Conservation (phyloP, 2,329 filamentous ascomycete genomes). For the Mycosphaerella arachidis region DNA sequence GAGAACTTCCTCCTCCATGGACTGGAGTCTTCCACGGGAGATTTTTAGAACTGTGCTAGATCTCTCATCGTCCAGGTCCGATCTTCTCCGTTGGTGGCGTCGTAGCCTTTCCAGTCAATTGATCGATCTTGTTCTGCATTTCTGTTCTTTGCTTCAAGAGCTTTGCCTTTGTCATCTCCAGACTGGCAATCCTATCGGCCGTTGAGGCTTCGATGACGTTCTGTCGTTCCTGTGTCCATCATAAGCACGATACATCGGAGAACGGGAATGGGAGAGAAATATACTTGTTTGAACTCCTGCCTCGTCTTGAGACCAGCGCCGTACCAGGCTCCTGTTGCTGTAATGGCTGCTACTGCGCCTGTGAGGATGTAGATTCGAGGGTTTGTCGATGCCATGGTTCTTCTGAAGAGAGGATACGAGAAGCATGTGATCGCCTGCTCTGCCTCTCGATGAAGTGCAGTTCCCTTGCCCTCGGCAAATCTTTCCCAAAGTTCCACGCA, state of each 20-base stretch:
- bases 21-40: too few species aligned
- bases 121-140: slow-evolving; percentile 55
- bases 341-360: slow-evolving; percentile 52
- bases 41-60: not conserved
- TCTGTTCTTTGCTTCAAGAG: slow-evolving; percentile 49
- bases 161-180: slow-evolving; percentile 48
- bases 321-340: slow-evolving; percentile 55
- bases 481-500: not conserved
- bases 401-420: not conserved
- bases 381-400: slow-evolving; percentile 16
- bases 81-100: not conserved
- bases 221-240: slow-evolving; percentile 41
- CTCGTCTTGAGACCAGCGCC: slow-evolving; percentile 56
- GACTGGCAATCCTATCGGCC: slow-evolving; percentile 52
- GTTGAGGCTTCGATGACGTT: slow-evolving; percentile 45
- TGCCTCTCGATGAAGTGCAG: not conserved
- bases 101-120: slow-evolving; percentile 39
- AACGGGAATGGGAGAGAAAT: not conserved
- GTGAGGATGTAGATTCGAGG: slow-evolving; percentile 52
- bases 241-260: not conserved
- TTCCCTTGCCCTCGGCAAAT: not conserved
- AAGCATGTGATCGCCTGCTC: slow-evolving; percentile 2
- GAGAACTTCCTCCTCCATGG: too few species aligned
- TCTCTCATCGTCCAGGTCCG: slow-evolving; percentile 1
- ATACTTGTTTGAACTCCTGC: slow-evolving; percentile 50